phyloP scores from a whole-genome alignment of 2,329 filamentous ascomycete genomes.

The Fonsecaea monophora region DNA sequence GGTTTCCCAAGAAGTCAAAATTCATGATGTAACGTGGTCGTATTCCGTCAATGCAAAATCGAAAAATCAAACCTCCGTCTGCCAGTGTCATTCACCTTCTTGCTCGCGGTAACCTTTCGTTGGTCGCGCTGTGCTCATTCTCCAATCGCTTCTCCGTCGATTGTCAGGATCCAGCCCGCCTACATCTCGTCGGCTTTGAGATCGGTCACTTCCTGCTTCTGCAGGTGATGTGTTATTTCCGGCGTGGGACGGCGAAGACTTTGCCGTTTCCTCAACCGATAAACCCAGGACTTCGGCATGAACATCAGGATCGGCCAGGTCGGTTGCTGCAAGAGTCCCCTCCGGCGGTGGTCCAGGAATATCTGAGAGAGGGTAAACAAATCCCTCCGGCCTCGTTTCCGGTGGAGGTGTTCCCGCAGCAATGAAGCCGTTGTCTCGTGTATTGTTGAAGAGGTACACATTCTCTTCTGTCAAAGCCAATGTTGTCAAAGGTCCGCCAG shows the following conservation, averaged over 20 bases:
- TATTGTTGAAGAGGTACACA: constrained; percentile 53
- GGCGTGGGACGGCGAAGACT: neutral
- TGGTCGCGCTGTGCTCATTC: constrained; percentile 31
- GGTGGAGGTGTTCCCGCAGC: constrained; percentile 5
- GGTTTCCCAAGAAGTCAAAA: neutral
- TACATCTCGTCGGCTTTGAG: constrained; percentile 17
- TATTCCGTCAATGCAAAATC: neutral
- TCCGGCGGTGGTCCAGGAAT: constrained; percentile 34
- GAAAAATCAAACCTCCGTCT: neutral
- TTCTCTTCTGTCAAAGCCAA: constrained; percentile 60
- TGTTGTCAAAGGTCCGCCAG: constrained; percentile 4
- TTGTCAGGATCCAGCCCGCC: constrained; percentile 22
- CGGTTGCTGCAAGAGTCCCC: constrained; percentile 13
- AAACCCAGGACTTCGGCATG: constrained; percentile 20
- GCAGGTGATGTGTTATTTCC: neutral
- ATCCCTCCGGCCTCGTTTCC: constrained; percentile 3
- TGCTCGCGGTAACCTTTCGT: neutral
- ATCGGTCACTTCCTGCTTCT: neutral
- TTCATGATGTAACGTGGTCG: neutral
- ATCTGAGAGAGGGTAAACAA: constrained; percentile 20
- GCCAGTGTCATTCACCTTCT: neutral
- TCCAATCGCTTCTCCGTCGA: constrained; percentile 33
- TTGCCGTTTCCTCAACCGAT: constrained; percentile 11
- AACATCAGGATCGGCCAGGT: constrained; percentile 13
- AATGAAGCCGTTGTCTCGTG: constrained; percentile 14